phyloP scores from a whole-genome alignment of 176 grass and related monocot genomes.

The Canna indica region DNA sequence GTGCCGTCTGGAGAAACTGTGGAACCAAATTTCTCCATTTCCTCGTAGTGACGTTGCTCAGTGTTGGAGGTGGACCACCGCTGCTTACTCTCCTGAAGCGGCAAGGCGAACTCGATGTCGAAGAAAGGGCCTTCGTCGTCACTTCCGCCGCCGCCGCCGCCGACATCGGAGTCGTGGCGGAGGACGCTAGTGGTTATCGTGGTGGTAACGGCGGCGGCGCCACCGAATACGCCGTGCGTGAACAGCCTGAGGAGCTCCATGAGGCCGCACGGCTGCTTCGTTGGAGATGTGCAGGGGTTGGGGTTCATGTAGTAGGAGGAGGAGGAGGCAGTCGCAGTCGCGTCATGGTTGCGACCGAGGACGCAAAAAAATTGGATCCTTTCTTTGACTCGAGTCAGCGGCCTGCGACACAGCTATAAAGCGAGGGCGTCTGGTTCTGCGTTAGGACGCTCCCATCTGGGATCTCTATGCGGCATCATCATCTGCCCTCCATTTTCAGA shows the following conservation, averaged over 20 bases:
- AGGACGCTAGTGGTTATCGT: slow-evolving; percentile 18
- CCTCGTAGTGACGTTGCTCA: slow-evolving; percentile 10
- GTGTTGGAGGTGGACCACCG: slow-evolving; percentile 34
- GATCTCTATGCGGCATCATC: too few species aligned
- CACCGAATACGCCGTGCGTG: slow-evolving; percentile 7
- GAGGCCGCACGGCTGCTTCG: too few species aligned
- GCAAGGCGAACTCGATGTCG: slow-evolving; percentile 77
- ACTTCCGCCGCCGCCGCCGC: slow-evolving; percentile 3
- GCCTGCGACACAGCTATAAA: too few species aligned
- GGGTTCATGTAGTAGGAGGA: too few species aligned
- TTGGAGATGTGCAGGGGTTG: too few species aligned
- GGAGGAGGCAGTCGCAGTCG: too few species aligned
- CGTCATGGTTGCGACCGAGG: too few species aligned
- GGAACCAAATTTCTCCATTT: slow-evolving; percentile 10
- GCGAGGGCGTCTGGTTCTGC: too few species aligned
- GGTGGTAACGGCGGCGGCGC: background rate
- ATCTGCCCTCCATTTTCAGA: too few species aligned
- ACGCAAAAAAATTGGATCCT: too few species aligned
- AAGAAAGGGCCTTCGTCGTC: slow-evolving; percentile 89
- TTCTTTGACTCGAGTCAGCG: too few species aligned
- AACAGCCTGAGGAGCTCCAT: slow-evolving; percentile 8
- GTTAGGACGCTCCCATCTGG: too few species aligned
- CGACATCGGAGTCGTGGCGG: background rate
- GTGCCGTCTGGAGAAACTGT: background rate
- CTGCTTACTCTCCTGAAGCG: slow-evolving; percentile 35